phyloP scores from a whole-genome alignment of 441 rosid species.

The Aquilaria agallochum region DNA sequence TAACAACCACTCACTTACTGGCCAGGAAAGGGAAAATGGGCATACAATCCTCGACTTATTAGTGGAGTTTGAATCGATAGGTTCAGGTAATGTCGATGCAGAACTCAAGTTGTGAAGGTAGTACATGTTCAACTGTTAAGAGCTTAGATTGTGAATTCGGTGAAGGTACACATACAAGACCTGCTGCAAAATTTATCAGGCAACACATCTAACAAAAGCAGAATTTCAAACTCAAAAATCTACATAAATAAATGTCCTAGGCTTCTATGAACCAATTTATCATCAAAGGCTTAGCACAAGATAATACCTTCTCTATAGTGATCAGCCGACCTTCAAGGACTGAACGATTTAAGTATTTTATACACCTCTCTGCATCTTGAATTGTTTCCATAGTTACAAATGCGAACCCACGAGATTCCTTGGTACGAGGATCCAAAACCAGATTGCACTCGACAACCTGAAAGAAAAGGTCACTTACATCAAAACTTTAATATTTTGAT shows the following conservation, averaged over 20 bases:
- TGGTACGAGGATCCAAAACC: constrained; percentile 38
- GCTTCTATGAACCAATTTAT: background rate
- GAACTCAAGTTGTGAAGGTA: constrained; percentile 40
- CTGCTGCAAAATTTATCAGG: constrained; percentile 67
- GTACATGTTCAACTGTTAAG: constrained; percentile 43
- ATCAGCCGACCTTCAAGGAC: constrained; percentile 47
- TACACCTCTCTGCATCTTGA: constrained; percentile 40
- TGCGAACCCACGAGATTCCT: constrained; percentile 47
- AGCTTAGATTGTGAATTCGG: constrained; percentile 57
- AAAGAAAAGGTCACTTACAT: constrained; percentile 2
- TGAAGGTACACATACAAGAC: constrained; percentile 60
- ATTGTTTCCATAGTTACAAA: constrained; percentile 39
- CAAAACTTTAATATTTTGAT: no score
- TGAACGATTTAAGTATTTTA: constrained; percentile 37
- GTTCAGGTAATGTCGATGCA: constrained; percentile 44
- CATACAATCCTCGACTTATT: constrained; percentile 34
- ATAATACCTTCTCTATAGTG: constrained; percentile 42
- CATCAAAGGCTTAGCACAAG: background rate
- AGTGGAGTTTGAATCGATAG: constrained; percentile 49
- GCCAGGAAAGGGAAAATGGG: constrained; percentile 25
- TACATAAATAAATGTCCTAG: constrained; percentile 10
- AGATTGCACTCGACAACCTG: constrained; percentile 41
- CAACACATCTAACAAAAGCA: constrained; percentile 29
- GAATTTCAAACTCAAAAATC: constrained; percentile 15
- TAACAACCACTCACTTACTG: constrained; percentile 20